These are phyloP conservation scores for Glutinoglossum americanum DNA, from an alignment of 495 filamentous ascomycete genomes.

Conservation along the genomic window DNA sequence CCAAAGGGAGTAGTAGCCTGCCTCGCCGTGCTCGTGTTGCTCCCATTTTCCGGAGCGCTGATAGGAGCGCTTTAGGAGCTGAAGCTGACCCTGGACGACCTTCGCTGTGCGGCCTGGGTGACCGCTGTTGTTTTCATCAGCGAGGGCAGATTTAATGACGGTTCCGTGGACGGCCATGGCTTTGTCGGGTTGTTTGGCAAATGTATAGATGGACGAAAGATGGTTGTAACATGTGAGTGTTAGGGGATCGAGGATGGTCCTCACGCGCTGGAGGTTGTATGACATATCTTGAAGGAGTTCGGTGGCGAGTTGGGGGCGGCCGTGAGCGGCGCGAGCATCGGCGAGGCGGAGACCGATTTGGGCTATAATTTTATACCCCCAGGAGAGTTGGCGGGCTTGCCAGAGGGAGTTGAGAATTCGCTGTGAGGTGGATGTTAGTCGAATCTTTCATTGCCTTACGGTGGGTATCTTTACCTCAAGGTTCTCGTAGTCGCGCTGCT, in stretches of 20 bases:
- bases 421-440: conserved; percentile 11
- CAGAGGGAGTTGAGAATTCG: conserved; percentile 34
- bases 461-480: conserved; percentile 26
- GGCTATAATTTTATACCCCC: conserved; percentile 30
- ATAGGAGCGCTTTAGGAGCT: conserved; percentile 27
- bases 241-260: conserved; percentile 30
- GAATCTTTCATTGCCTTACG: background rate
- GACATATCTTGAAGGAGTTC: conserved; percentile 36
- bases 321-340: conserved; percentile 30
- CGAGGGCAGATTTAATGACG: conserved; percentile 24
- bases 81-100: conserved; percentile 25
- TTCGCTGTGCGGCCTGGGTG: conserved; percentile 16
- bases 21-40: conserved; percentile 8
- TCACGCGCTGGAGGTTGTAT: conserved; percentile 39
- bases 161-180: conserved; percentile 32
- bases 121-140: conserved; percentile 23
- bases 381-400: conserved; percentile 35
- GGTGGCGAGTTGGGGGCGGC: conserved; percentile 22
- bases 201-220: conserved; percentile 31
- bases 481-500: conserved; percentile 35
- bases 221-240: conserved; percentile 33
- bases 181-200: conserved; percentile 25
- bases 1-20: background rate
- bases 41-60: conserved; percentile 17
- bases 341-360: conserved; percentile 34